These are phyloP conservation scores for Mortierella sp. DNA, from an alignment of 371 early-diverging fungal species.

Conservation along the genomic window DNA sequence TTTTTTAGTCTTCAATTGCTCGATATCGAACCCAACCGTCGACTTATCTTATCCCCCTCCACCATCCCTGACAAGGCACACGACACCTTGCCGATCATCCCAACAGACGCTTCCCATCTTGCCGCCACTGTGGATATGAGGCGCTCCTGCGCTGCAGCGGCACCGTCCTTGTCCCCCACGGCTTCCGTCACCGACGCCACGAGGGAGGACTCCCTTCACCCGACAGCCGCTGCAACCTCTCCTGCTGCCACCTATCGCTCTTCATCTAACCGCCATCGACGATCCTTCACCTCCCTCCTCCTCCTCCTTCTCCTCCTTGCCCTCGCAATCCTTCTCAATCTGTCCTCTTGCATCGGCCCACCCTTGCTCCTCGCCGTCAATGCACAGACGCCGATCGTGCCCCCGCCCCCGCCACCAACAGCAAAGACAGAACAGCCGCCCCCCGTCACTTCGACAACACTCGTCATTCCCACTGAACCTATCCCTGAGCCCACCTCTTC, in stretches of 20 bases:
- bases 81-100: not conserved
- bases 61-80: slow-evolving; percentile 1
- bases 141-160: slow-evolving; percentile 45
- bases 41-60: not conserved
- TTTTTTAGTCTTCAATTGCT: not conserved
- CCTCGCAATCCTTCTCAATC: not conserved
- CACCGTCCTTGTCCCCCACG: slow-evolving; percentile 17
- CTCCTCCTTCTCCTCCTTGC: slow-evolving; percentile 6
- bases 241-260: slow-evolving; percentile 5
- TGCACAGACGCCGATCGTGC: slow-evolving; percentile 5
- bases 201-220: not conserved
- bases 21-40: not conserved
- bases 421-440: slow-evolving; percentile 3
- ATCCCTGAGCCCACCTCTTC: not conserved
- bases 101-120: not conserved
- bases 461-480: slow-evolving; percentile 18
- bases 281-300: slow-evolving; percentile 8
- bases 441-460: slow-evolving; percentile 5
- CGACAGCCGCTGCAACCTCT: slow-evolving; percentile 12
- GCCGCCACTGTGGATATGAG: slow-evolving; percentile 28
- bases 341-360: not conserved
- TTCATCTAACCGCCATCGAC: not conserved
- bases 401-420: not conserved
- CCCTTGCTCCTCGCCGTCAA: not conserved
- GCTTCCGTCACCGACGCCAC: not conserved